phyloP scores from a whole-genome alignment of 371 early-diverging fungal species.

The Mucor circinelloides region DNA sequence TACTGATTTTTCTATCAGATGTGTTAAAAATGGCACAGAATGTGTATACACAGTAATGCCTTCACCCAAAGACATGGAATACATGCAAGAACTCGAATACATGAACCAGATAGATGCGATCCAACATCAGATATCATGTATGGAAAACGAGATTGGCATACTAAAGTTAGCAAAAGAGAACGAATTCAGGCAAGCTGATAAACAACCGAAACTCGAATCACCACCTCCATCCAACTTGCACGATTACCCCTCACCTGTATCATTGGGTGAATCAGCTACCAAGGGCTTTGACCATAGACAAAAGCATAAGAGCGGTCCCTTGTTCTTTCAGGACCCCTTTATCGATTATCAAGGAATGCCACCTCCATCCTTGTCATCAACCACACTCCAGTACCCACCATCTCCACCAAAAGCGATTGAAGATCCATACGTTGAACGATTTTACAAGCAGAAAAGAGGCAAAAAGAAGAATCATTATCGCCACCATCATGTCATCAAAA shows the following conservation, averaged over 20 bases:
- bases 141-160: conserved; percentile 21
- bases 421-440: background rate
- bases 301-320: background rate
- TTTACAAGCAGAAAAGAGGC: background rate
- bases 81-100: conserved; percentile 29
- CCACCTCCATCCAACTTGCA: background rate
- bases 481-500: background rate
- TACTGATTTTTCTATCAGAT: conserved; percentile 20
- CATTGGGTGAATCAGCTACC: background rate
- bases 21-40: conserved; percentile 24
- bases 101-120: conserved; percentile 20
- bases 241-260: conserved; percentile 25
- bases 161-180: conserved; percentile 8
- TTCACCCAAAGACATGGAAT: conserved; percentile 47
- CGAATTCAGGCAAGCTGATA: background rate
- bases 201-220: background rate
- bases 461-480: background rate
- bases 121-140: conserved; percentile 15
- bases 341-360: background rate
- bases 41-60: conserved; percentile 39
- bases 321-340: background rate
- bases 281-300: too few species aligned
- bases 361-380: background rate
- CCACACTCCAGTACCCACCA: background rate
- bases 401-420: background rate